These are phyloP conservation scores for Arthrobotrys iridis DNA, from an alignment of 2,329 filamentous ascomycete species.

Conservation along the genomic window DNA sequence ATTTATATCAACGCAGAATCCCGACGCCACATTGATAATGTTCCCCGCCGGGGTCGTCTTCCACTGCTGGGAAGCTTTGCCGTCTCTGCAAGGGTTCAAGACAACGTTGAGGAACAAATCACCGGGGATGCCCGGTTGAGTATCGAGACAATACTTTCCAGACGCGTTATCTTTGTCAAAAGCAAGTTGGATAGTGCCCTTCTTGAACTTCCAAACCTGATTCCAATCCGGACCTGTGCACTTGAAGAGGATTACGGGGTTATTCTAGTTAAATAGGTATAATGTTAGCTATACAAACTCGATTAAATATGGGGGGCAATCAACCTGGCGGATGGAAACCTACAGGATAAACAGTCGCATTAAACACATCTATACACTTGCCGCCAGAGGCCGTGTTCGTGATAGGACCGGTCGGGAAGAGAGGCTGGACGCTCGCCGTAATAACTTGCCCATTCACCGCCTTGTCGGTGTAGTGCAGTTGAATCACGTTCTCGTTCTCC, in stretches of 20 bases:
- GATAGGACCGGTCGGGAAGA: constrained; percentile 41
- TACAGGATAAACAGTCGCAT: constrained; percentile 39
- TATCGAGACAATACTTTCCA: constrained; percentile 45
- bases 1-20: constrained; percentile 45
- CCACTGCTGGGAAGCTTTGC: constrained; percentile 43
- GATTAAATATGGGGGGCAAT: not conserved
- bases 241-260: constrained; percentile 41
- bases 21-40: constrained; percentile 25
- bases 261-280: constrained; percentile 15
- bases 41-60: constrained; percentile 31
- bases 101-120: constrained; percentile 27
- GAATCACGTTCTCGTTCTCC: constrained; percentile 47
- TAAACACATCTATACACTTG: constrained; percentile 47
- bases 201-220: constrained; percentile 52
- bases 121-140: not conserved
- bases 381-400: constrained; percentile 33
- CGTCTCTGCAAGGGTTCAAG: constrained; percentile 29
- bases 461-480: constrained; percentile 44
- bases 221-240: constrained; percentile 47
- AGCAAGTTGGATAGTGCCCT: constrained; percentile 44
- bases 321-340: no score
- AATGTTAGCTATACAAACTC: not conserved
- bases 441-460: constrained; percentile 28
- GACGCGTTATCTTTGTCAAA: constrained; percentile 35
- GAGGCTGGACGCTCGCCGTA: constrained; percentile 27